A percentile compares a stretch with the other conserved stretches of the same genome.
phyloP scores from a whole-genome alignment of 805 yeast genomes.

The Scheffersomyces lignosus region DNA sequence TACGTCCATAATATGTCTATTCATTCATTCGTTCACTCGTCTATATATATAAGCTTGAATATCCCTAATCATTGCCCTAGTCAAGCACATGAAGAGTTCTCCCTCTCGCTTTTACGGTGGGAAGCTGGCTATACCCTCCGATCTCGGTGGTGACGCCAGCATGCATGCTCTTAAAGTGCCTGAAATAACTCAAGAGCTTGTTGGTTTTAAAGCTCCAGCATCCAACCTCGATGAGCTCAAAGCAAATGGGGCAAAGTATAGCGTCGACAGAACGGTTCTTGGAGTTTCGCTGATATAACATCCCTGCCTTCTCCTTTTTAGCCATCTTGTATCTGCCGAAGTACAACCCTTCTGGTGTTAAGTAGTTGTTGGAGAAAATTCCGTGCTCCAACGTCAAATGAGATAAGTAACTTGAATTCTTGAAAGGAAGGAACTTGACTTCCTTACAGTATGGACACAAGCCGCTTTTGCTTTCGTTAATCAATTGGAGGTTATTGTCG shows the following conservation, averaged over 20 bases:
- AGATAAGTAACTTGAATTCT: conserved; percentile 32
- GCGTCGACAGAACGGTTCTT: conserved; percentile 21
- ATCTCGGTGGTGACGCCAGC: conserved; percentile 5
- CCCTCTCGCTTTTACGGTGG: conserved; percentile 6
- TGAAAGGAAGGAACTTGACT: conserved; percentile 30
- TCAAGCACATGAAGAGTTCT: conserved; percentile 8
- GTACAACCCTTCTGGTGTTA: conserved; percentile 32
- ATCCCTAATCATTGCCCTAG: no score
- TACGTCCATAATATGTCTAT: no score
- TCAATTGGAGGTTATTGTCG: conserved; percentile 16
- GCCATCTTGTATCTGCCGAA: conserved; percentile 24
- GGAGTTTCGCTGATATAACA: conserved; percentile 4
- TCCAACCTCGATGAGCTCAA: conserved; percentile 24
- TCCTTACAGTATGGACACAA: conserved; percentile 32
- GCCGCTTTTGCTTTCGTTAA: conserved; percentile 30
- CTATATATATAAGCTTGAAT: no score
- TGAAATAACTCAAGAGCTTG: conserved; percentile 27
- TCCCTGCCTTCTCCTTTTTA: conserved; percentile 13
- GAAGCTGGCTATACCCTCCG: conserved; percentile 1
- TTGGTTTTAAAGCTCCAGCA: conserved; percentile 30
- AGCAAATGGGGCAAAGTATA: conserved; percentile 28
- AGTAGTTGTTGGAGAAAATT: conserved; percentile 27
- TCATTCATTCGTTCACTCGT: no score
- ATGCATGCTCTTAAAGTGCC: conserved; percentile 26
- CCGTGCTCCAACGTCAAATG: conserved; percentile 38